A percentile compares a stretch with the other conserved stretches of the same genome.
phyloP scores from a whole-genome alignment of 73 alveolate genomes.

The Paraurostyla sp. region DNA sequence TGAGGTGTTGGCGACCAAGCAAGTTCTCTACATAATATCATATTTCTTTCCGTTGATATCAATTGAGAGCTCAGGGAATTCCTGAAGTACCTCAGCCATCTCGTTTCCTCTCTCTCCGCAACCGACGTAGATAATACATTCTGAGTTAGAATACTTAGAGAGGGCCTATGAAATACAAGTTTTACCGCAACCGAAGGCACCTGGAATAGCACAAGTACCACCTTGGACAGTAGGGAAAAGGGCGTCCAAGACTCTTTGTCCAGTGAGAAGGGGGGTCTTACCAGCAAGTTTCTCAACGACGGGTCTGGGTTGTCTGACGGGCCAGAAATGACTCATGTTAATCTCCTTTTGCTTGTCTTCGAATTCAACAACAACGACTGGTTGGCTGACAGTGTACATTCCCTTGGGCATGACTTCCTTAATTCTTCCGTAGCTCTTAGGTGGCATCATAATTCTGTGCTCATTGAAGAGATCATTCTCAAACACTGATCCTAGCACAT shows the following conservation, averaged over 20 bases:
- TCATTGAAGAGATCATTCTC: slow-evolving; percentile 95
- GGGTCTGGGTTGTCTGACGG: slow-evolving; percentile 95
- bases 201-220: slow-evolving; percentile 99
- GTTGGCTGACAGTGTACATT: slow-evolving; percentile 87
- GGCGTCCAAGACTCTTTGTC: slow-evolving; percentile 97
- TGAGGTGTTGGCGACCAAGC: slow-evolving; percentile 98
- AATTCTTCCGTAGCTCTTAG: slow-evolving; percentile 94
- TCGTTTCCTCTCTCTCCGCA: slow-evolving; percentile 99
- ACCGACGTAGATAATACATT: slow-evolving; percentile 97
- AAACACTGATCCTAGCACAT: slow-evolving; percentile 93
- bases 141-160: slow-evolving; percentile 97
- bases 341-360: slow-evolving; percentile 88
- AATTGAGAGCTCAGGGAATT: slow-evolving; percentile 97
- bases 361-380: slow-evolving; percentile 89
- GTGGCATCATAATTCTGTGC: slow-evolving; percentile 95
- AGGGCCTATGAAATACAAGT: slow-evolving; percentile 98
- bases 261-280: slow-evolving; percentile 91
- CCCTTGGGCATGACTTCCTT: slow-evolving; percentile 92
- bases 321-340: slow-evolving; percentile 95
- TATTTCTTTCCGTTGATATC: slow-evolving; percentile 91
- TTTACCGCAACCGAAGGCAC: slow-evolving; percentile 99
- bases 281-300: slow-evolving; percentile 91
- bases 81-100: slow-evolving; percentile 99
- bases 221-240: slow-evolving; percentile 98
- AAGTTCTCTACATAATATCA: slow-evolving; percentile 97